These are phyloP conservation scores for Madurella mycetomatis DNA, from an alignment of 2,329 filamentous ascomycete species.

Conservation along the genomic window DNA sequence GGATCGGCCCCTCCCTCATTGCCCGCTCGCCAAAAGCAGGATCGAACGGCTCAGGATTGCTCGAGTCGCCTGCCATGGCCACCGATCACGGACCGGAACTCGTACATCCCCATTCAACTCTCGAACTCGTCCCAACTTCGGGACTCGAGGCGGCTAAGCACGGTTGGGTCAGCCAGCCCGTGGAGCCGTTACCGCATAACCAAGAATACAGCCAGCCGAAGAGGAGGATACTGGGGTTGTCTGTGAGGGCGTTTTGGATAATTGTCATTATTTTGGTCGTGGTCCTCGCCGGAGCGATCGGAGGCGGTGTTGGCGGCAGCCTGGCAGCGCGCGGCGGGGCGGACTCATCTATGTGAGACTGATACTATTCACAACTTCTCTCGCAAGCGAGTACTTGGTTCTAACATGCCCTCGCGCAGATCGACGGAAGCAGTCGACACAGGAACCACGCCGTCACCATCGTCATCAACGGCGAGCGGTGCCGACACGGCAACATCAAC, in stretches of 20 bases:
- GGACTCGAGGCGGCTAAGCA: neutral
- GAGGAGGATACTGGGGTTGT: conserved; percentile 17
- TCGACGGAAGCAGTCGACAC: neutral
- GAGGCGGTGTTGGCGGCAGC: conserved; percentile 21
- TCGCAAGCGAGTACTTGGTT: neutral
- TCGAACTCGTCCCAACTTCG: neutral
- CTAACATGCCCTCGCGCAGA: neutral
- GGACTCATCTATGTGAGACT: neutral
- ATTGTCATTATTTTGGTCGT: conserved; percentile 16
- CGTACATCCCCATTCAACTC: neutral
- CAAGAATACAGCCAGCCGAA: neutral
- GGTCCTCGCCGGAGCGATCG: conserved; percentile 18
- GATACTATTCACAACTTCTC: neutral
- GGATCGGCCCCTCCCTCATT: too few relatives aligned
- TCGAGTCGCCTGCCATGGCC: neutral
- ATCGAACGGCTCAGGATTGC: too few relatives aligned
- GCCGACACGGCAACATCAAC: neutral
- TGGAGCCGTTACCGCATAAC: neutral
- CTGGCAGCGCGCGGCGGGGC: conserved; percentile 11
- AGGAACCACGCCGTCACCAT: neutral
- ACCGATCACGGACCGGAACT: neutral
- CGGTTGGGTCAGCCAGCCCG: too few relatives aligned
- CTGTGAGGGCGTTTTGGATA: conserved; percentile 20
- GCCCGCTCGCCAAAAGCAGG: too few relatives aligned
- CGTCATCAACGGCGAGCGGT: neutral